phyloP scores from a whole-genome alignment of 495 filamentous ascomycete species.

The Paragyromitra xinjiangensis region DNA sequence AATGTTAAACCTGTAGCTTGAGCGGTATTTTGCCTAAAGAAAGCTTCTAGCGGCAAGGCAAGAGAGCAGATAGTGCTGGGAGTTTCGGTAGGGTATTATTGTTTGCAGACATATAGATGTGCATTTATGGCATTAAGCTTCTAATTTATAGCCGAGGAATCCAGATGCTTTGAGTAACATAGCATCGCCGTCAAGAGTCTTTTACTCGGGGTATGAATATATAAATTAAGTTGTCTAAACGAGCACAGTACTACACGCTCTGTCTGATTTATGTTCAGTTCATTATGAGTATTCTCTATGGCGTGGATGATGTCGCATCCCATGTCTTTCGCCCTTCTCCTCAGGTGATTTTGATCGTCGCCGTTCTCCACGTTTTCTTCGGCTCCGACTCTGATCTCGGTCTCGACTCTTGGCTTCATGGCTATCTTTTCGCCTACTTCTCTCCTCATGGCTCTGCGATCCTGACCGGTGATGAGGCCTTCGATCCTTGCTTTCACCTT shows the following conservation, averaged over 20 bases:
- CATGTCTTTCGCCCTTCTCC: conserved; percentile 1
- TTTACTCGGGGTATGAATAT: neutral
- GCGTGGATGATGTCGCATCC: conserved; percentile 3
- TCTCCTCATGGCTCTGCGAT: conserved; percentile 17
- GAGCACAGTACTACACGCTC: neutral
- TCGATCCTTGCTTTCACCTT: conserved; percentile 6
- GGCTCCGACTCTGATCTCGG: conserved; percentile 20
- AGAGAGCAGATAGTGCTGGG: neutral
- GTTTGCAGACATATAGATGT: conserved; percentile 18
- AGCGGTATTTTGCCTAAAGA: neutral
- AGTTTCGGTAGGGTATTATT: neutral
- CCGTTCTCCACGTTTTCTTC: conserved; percentile 10
- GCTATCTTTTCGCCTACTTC: conserved; percentile 13
- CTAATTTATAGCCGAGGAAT: neutral
- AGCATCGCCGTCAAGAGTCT: neutral
- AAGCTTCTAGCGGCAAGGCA: neutral
- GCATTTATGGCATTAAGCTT: conserved; percentile 17
- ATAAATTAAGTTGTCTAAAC: neutral
- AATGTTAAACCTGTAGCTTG: conserved; percentile 9
- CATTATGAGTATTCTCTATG: too few species aligned
- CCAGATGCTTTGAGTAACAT: neutral
- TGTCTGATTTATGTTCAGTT: neutral
- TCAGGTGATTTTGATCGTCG: conserved; percentile 28
- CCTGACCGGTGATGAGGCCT: conserved; percentile 9
- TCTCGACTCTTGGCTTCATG: neutral